These are phyloP conservation scores for Sporothrix curviconia DNA, from an alignment of 2,329 filamentous ascomycete species.

Conservation along the genomic window DNA sequence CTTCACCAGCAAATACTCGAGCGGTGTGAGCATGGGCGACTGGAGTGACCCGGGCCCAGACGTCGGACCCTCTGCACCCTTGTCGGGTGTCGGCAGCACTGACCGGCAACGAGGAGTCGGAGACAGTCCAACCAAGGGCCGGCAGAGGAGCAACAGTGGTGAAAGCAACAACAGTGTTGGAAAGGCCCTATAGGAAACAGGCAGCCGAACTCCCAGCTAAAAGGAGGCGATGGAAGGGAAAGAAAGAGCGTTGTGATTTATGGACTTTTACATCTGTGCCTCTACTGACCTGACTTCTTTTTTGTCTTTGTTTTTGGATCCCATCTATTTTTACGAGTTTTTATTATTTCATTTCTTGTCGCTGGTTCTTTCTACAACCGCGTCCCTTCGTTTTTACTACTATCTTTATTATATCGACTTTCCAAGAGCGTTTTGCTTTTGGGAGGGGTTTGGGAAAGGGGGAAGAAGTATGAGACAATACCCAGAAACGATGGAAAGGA, in stretches of 20 bases:
- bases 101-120: slow-evolving; percentile 13
- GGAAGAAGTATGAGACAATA: slow-evolving; percentile 1
- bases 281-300: background rate
- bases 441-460: background rate
- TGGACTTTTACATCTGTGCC: background rate
- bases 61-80: slow-evolving; percentile 35
- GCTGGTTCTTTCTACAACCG: background rate
- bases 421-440: background rate
- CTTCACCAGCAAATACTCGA: slow-evolving; percentile 43
- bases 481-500: slow-evolving; percentile 4
- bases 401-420: background rate
- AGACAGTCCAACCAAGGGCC: slow-evolving; percentile 20
- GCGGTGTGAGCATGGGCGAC: slow-evolving; percentile 40
- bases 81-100: slow-evolving; percentile 25
- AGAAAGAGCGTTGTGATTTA: background rate
- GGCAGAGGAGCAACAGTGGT: slow-evolving; percentile 18
- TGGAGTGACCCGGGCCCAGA: slow-evolving; percentile 52
- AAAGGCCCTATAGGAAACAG: slow-evolving; percentile 18
- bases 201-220: too few species aligned
- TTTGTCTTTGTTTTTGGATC: background rate
- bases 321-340: background rate
- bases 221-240: too few species aligned
- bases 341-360: background rate
- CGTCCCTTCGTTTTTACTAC: slow-evolving; percentile 6
- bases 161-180: slow-evolving; percentile 17